These are phyloP conservation scores for Talaromyces adpressus DNA, from an alignment of 495 filamentous ascomycete species.

Conservation along the genomic window DNA sequence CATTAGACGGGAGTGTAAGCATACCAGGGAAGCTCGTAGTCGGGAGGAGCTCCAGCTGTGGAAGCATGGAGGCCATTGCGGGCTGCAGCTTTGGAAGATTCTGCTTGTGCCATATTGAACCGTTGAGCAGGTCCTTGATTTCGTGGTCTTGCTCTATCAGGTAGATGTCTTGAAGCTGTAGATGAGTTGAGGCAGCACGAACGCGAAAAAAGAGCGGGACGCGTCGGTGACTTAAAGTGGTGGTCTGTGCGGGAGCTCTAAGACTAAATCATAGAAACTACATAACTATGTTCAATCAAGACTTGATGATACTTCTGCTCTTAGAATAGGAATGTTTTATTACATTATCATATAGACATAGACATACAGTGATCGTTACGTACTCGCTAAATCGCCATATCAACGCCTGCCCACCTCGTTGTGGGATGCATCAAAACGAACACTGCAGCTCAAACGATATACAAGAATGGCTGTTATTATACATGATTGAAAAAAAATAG, in stretches of 20 bases:
- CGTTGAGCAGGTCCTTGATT: background rate
- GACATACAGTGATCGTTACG: background rate
- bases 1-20: conserved; percentile 10
- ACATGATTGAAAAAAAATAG: conserved; percentile 6
- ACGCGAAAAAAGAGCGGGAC: background rate
- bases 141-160: background rate
- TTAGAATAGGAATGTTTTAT: background rate
- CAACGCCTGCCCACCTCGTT: background rate
- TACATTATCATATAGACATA: background rate
- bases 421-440: conserved; percentile 3
- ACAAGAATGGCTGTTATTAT: background rate
- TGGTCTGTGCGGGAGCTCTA: background rate
- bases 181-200: background rate
- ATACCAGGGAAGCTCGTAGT: conserved; percentile 91
- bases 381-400: background rate
- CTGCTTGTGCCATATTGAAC: conserved; percentile 45
- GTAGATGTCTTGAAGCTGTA: background rate
- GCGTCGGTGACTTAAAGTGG: background rate
- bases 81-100: conserved; percentile 71
- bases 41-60: conserved; percentile 50
- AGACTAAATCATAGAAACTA: no score
- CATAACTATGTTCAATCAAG: no score
- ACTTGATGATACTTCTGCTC: no score
- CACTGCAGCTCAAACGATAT: background rate
- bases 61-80: conserved; percentile 60